Conservation (phyloP, 2,329 filamentous ascomycete genomes). For the Fusarium sp. region DNA sequence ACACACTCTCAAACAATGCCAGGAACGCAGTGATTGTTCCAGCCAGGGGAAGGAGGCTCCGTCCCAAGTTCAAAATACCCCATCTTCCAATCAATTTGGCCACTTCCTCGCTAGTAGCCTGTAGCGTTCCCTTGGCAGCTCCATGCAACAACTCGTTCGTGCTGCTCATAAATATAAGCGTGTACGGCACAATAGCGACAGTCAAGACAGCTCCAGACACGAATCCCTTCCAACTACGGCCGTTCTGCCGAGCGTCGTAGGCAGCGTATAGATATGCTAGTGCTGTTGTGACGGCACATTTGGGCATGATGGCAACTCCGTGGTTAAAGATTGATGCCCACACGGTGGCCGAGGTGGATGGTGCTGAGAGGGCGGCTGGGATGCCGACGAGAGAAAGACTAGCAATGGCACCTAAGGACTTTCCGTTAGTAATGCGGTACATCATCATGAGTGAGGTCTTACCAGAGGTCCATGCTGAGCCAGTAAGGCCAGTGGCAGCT, state of each 20-base stretch:
- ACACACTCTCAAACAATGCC: slow-evolving; percentile 35
- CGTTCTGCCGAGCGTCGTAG: slow-evolving; percentile 46
- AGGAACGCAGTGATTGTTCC: slow-evolving; percentile 44
- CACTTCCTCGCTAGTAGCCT: slow-evolving; percentile 36
- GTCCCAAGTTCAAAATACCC: slow-evolving; percentile 45
- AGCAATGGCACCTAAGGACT: slow-evolving; percentile 50
- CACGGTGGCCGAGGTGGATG: slow-evolving; percentile 47
- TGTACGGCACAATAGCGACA: slow-evolving; percentile 56
- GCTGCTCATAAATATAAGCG: slow-evolving; percentile 50
- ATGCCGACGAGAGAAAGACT: slow-evolving; percentile 52
- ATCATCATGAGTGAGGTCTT: background rate
- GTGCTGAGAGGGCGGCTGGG: slow-evolving; percentile 46
- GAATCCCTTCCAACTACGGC: slow-evolving; percentile 50
- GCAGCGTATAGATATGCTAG: slow-evolving; percentile 52
- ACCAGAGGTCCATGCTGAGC: slow-evolving; percentile 55
- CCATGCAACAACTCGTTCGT: slow-evolving; percentile 52
- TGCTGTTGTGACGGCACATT: slow-evolving; percentile 48
- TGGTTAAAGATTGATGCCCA: slow-evolving; percentile 54
- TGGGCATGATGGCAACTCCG: slow-evolving; percentile 54
- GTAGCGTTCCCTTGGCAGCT: slow-evolving; percentile 35
- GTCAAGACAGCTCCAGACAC: slow-evolving; percentile 48
- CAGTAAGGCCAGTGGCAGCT: slow-evolving; percentile 53
- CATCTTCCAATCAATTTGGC: slow-evolving; percentile 39
- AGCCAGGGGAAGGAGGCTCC: slow-evolving; percentile 48
- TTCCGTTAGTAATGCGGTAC: background rate